phyloP scores from a whole-genome alignment of 768 basidiomycete species.

The Xanthoconium stramineum region DNA sequence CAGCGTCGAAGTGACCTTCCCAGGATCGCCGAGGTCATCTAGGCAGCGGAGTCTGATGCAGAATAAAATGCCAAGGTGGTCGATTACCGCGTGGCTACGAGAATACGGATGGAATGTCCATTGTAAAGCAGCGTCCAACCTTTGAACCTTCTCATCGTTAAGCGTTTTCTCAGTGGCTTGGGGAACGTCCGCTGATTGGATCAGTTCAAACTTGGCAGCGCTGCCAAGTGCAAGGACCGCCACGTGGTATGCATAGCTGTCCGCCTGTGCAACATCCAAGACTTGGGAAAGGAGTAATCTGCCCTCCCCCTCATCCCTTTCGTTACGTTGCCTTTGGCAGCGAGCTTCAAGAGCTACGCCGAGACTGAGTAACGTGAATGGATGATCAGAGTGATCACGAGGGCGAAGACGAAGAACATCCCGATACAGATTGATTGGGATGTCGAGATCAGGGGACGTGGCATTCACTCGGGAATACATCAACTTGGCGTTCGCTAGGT shows the following conservation, averaged over 20 bases:
- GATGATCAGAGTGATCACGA: not conserved
- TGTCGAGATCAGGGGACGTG: not conserved
- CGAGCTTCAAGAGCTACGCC: constrained; percentile 3
- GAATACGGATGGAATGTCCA: not conserved
- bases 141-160: not conserved
- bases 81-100: not conserved
- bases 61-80: not conserved
- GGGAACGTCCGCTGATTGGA: not conserved
- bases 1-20: not conserved
- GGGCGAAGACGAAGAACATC: constrained; percentile 1
- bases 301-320: constrained; percentile 7
- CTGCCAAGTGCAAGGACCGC: not conserved
- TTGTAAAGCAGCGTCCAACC: not conserved
- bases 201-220: not conserved
- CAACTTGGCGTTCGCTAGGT: constrained; percentile 3
- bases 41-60: not conserved
- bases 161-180: not conserved
- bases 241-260: no score
- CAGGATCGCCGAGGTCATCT: not conserved
- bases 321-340: not conserved
- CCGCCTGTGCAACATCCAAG: no score
- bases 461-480: not conserved
- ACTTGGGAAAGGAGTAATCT: not conserved
- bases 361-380: not conserved
- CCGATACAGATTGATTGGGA: not conserved